A percentile compares a stretch with the other conserved stretches of the same genome.
These are phyloP conservation scores for Metschnikowia similis DNA, from an alignment of 805 yeast genomes.

Conservation along the genomic window DNA sequence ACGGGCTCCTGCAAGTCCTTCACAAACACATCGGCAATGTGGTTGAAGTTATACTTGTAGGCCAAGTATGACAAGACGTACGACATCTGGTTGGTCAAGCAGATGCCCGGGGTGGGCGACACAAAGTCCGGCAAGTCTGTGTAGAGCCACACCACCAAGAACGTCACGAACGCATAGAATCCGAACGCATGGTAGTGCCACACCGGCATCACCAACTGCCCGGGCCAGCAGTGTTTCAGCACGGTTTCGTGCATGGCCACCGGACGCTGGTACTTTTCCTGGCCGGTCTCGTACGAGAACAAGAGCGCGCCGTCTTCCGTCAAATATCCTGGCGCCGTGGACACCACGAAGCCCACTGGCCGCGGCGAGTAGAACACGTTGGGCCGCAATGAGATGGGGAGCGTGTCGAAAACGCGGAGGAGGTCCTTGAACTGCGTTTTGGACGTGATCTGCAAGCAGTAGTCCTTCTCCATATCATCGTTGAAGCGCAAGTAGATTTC, in stretches of 20 bases:
- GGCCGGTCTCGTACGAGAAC: constrained; percentile 56
- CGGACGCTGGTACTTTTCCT: constrained; percentile 36
- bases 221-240: constrained; percentile 73
- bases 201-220: constrained; percentile 76
- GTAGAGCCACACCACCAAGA: constrained; percentile 72
- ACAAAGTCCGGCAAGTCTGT: constrained; percentile 87
- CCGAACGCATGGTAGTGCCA: constrained; percentile 53
- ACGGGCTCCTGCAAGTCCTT: constrained; percentile 44
- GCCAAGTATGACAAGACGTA: constrained; percentile 20
- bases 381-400: constrained; percentile 80
- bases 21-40: constrained; percentile 44
- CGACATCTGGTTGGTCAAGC: constrained; percentile 60
- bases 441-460: constrained; percentile 72
- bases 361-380: constrained; percentile 60
- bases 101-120: constrained; percentile 89
- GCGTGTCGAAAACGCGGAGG: constrained; percentile 52
- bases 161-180: constrained; percentile 34
- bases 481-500: constrained; percentile 77
- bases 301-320: constrained; percentile 80
- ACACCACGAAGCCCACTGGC: constrained; percentile 64
- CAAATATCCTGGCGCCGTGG: constrained; percentile 70
- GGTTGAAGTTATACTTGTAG: constrained; percentile 32
- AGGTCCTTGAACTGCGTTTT: constrained; percentile 58
- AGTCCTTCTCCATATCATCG: constrained; percentile 81
- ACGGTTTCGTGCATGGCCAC: constrained; percentile 49